Percentiles rank a stretch among this genome's conserved stretches.
These are phyloP conservation scores for Moelleriella libera DNA, from an alignment of 2,329 filamentous ascomycete species.

Conservation along the genomic window DNA sequence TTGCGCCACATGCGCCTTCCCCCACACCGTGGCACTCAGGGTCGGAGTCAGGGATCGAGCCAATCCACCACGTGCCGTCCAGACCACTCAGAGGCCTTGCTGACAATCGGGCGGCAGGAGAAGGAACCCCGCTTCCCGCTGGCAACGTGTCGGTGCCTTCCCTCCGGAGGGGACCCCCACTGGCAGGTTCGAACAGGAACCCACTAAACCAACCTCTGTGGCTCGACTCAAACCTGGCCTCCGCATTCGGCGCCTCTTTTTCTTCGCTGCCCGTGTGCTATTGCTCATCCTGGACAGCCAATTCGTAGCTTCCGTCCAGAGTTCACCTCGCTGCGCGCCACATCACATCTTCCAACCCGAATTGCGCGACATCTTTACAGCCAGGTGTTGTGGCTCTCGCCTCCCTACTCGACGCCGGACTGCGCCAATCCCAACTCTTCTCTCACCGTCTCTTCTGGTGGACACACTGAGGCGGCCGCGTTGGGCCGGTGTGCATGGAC, in stretches of 20 bases:
- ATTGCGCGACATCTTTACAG: no score
- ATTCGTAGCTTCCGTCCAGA: no score
- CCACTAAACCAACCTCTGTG: no score
- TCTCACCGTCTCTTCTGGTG: conserved; percentile 6
- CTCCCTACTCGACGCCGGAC: no score
- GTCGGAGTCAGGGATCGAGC: neutral
- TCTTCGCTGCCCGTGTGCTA: neutral
- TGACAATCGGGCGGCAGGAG: neutral
- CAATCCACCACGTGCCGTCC: neutral
- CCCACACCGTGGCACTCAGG: neutral
- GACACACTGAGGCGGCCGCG: conserved; percentile 2
- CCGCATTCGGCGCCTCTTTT: conserved; percentile 3
- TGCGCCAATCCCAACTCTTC: neutral
- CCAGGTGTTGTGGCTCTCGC: no score
- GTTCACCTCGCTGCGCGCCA: no score
- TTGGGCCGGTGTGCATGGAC: conserved; percentile 26
- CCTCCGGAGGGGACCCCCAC: no score
- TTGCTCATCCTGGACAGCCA: no score
- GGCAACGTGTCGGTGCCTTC: neutral
- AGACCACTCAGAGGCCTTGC: neutral
- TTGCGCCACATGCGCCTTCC: neutral
- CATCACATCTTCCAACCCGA: no score
- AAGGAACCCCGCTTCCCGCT: neutral
- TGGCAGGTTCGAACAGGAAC: no score
- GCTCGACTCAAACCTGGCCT: neutral